Evolutionary conservation across 495 filamentous ascomycete species (phyloP), one percentile per base, ranked within the genome.

Genomic region (Rusavskia elegans): DNA sequence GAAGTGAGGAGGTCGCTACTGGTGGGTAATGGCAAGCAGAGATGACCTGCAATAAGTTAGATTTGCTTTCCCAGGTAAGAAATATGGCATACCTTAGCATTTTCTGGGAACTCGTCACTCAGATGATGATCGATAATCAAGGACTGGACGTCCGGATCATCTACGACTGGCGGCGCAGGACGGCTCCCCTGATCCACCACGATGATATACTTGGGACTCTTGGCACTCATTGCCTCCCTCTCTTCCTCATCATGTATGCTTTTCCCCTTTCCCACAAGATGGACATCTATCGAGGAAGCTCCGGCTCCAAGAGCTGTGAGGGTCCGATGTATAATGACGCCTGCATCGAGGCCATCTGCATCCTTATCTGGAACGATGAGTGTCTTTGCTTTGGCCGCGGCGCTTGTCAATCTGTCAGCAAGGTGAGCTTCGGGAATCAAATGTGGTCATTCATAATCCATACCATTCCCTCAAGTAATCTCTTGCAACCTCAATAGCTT

Each of bases 351-450:
- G 5, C 79, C 79, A 61, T 82, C 79, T 20, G 75, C 74, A 59
- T 81, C 79, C 54, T 80, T 80, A 60, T 81, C 79, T 5, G 79
- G 79, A 2, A 77, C 66, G 23, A 82, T 71, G 41, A 81, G 63
- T 0, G 59, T 64, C 17, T 57, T 59, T 30, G 59, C 44, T 21
- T 59, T 52, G 3, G 65, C 50, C 13, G 41, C 41, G 13, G 62
- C 61, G 56, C 60, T 62, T 32, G 21, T 7, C 6, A 49, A 13
- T 13, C 21, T 21, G 35, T 38, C 41, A 38, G 35, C 11, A 17
- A 7, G 8, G 21, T 27, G 4, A 48, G 27, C n/a, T 38, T 21
- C n/a, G 7, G 20, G 5, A 21, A 16, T 16, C 30, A 42, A 21
- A 6, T 13, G 16, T 40, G 14, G 8, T 11, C 19, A 17, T 21